phyloP scores from a whole-genome alignment of 192 early-diverging fungal species.

The Podila verticillata region DNA sequence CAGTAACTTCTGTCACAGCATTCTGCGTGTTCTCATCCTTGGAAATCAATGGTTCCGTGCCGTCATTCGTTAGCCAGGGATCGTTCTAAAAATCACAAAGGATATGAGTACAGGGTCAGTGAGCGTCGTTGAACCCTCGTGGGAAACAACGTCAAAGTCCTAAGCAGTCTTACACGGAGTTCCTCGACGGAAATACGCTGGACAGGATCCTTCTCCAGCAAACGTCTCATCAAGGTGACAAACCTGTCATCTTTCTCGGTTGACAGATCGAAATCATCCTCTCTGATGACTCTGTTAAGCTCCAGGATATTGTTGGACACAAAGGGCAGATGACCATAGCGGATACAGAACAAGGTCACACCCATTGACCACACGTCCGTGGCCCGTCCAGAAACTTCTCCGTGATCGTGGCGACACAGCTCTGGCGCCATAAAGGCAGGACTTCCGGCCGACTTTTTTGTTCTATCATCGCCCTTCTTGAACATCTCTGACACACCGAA shows the following conservation, averaged over 20 bases:
- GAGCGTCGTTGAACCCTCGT: not conserved
- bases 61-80: slow-evolving; percentile 86
- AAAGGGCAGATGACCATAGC: slow-evolving; percentile 86
- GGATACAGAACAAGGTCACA: slow-evolving; percentile 86
- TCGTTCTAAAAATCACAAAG: slow-evolving; percentile 54
- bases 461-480: slow-evolving; percentile 72
- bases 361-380: slow-evolving; percentile 95
- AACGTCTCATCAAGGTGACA: slow-evolving; percentile 62
- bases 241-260: slow-evolving; percentile 64
- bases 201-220: slow-evolving; percentile 86
- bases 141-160: not conserved
- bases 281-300: not conserved
- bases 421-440: slow-evolving; percentile 90
- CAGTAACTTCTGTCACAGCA: slow-evolving; percentile 84
- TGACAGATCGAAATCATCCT: slow-evolving; percentile 74
- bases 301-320: slow-evolving; percentile 66
- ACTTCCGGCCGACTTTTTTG: slow-evolving; percentile 85
- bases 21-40: slow-evolving; percentile 81
- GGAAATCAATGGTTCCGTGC: slow-evolving; percentile 65
- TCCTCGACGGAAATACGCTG: slow-evolving; percentile 80
- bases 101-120: not conserved
- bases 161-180: slow-evolving; percentile 59
- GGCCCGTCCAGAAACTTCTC: slow-evolving; percentile 76
- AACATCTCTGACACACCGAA: slow-evolving; percentile 98
- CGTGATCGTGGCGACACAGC: slow-evolving; percentile 65